A percentile compares a stretch with the other conserved stretches of the same genome.
Conservation (phyloP, 1,284 basidiomycete species). For the Trametes versicolor region DNA sequence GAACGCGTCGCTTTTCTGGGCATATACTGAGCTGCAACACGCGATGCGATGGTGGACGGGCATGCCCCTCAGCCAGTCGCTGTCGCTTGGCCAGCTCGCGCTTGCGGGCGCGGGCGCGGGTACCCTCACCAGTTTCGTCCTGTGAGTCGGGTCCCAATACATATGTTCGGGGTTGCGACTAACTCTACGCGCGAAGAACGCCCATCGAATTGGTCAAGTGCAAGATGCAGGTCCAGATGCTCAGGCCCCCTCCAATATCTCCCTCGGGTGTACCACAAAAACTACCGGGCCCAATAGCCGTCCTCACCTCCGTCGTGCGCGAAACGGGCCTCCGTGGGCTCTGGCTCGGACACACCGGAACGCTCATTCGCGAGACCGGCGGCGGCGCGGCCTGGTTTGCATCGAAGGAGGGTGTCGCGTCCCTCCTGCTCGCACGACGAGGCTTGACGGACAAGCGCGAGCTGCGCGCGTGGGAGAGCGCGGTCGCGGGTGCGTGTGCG, state of each 20-base stretch:
- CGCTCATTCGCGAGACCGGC: conserved; percentile 88
- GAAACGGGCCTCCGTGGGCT: conserved; percentile 79
- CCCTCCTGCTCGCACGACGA: conserved; percentile 61
- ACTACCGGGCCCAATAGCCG: conserved; percentile 71
- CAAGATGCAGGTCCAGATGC: conserved; percentile 96
- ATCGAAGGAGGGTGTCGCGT: conserved; percentile 81
- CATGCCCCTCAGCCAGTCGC: conserved; percentile 47
- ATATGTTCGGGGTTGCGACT: neutral
- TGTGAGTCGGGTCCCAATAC: conserved; percentile 59
- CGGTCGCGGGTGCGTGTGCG: conserved; percentile 86
- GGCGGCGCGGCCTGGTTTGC: conserved; percentile 91
- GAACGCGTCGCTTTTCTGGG: conserved; percentile 89
- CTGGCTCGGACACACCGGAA: conserved; percentile 91
- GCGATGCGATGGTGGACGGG: conserved; percentile 58
- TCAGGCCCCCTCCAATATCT: conserved; percentile 50
- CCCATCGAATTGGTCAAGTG: conserved; percentile 95
- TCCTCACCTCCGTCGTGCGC: conserved; percentile 73
- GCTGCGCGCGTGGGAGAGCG: conserved; percentile 83
- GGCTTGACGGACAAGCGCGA: conserved; percentile 52
- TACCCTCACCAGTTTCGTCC: conserved; percentile 82
- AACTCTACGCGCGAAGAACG: conserved; percentile 59
- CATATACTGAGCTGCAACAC: conserved; percentile 87
- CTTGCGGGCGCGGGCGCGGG: conserved; percentile 86
- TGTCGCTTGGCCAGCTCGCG: conserved; percentile 73
- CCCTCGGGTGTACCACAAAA: conserved; percentile 35